A percentile compares a stretch with the other conserved stretches of the same genome.
Evolutionary conservation across 257 asterid species (phyloP).

Genomic region (Fraxinus excelsior): DNA sequence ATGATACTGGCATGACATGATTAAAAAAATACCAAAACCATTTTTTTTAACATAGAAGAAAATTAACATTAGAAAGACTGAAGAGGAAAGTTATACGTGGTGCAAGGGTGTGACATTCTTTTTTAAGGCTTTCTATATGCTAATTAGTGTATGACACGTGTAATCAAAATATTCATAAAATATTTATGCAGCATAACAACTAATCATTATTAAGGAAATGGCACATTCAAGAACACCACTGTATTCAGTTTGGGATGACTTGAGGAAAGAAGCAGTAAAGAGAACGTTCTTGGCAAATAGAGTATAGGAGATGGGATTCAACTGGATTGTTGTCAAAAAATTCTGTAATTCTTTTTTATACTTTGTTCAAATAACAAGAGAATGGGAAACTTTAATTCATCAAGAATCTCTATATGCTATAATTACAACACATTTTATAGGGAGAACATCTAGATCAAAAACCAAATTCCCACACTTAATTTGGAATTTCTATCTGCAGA

Average conservation of each 20-base stretch:
- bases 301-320: background rate
- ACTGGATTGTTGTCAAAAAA: constrained; percentile 1
- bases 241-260: background rate
- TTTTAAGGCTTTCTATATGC: background rate
- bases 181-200: background rate
- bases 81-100: background rate
- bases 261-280: background rate
- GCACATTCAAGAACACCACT: background rate
- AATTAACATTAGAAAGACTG: background rate
- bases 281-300: background rate
- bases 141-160: background rate
- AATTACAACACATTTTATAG: background rate
- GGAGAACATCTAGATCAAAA: background rate
- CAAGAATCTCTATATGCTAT: background rate
- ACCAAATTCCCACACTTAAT: background rate
- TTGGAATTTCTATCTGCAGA: background rate
- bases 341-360: background rate
- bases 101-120: background rate
- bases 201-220: background rate
- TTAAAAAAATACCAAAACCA: background rate
- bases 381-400: background rate
- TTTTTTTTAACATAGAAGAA: background rate
- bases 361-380: background rate
- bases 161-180: background rate
- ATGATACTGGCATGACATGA: background rate